These are phyloP conservation scores for Chytriomyces hyalinus DNA, from an alignment of 192 early-diverging fungal genomes.

Conservation along the genomic window DNA sequence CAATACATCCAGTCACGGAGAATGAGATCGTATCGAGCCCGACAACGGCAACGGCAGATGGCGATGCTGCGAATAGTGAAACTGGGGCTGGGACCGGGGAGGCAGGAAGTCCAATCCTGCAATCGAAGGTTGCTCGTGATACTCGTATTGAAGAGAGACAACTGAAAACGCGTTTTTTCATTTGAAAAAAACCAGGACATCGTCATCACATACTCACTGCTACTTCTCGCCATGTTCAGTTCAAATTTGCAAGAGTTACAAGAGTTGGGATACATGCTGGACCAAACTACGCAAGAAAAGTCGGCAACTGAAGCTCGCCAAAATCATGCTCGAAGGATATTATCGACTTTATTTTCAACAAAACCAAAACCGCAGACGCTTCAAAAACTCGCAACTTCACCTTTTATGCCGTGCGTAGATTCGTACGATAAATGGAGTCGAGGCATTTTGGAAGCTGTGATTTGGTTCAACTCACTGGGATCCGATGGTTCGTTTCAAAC, in stretches of 20 bases:
- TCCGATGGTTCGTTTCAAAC: neutral
- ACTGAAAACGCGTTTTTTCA: neutral
- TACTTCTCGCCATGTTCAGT: slow-evolving; percentile 7
- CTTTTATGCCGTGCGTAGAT: neutral
- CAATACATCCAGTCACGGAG: no score
- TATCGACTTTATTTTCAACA: slow-evolving; percentile 17
- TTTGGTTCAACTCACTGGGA: slow-evolving; percentile 31
- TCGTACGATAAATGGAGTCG: slow-evolving; percentile 26
- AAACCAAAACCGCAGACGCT: neutral
- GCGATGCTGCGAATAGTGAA: neutral
- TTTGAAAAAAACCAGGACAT: neutral
- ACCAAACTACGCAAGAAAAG: neutral
- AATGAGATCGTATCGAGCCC: no score
- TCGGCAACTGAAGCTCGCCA: neutral
- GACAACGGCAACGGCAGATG: neutral
- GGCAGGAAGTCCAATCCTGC: neutral
- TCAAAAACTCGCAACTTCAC: neutral
- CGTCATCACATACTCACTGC: slow-evolving; percentile 20
- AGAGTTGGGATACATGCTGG: neutral
- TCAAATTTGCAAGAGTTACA: neutral
- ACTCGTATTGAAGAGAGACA: neutral
- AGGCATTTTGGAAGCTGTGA: slow-evolving; percentile 18
- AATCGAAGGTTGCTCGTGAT: neutral
- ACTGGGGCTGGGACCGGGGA: neutral
- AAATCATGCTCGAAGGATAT: slow-evolving; percentile 7